These are phyloP conservation scores for Pachyrhizus erosus DNA, from an alignment of 306 rosid genomes.

Conservation along the genomic window DNA sequence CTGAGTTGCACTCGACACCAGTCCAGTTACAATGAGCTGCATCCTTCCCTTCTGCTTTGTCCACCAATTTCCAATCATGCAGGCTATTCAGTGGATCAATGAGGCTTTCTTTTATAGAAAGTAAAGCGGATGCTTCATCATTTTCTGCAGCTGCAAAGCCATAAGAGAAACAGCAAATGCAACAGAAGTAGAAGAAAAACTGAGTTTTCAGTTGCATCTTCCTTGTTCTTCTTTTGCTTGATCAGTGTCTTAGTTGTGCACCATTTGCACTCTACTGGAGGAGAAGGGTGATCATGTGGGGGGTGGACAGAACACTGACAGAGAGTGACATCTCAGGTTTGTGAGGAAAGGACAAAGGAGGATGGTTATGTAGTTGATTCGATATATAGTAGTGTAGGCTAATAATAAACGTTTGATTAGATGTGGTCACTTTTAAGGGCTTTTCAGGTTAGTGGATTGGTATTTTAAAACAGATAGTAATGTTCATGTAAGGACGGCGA, in stretches of 20 bases:
- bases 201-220: constrained; percentile 63
- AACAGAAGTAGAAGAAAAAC: constrained; percentile 53
- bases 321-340: constrained; percentile 38
- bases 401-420: constrained; percentile 49
- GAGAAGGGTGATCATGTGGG: constrained; percentile 33
- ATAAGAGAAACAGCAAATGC: constrained; percentile 41
- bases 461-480: constrained; percentile 60
- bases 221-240: constrained; percentile 44
- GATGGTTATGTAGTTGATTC: constrained; percentile 44
- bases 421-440: constrained; percentile 40
- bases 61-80: constrained; percentile 66
- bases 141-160: constrained; percentile 45
- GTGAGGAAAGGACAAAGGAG: constrained; percentile 56
- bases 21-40: constrained; percentile 75
- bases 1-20: constrained; percentile 75
- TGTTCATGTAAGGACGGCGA: constrained; percentile 55
- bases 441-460: constrained; percentile 60
- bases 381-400: constrained; percentile 42
- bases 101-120: constrained; percentile 67
- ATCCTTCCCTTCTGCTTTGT: constrained; percentile 34
- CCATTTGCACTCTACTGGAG: constrained; percentile 55
- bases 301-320: constrained; percentile 30
- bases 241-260: constrained; percentile 48
- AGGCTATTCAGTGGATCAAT: constrained; percentile 70
- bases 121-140: constrained; percentile 68